These are phyloP conservation scores for Candida xiaguanensis DNA, from an alignment of 805 yeast genomes.

Conservation along the genomic window DNA sequence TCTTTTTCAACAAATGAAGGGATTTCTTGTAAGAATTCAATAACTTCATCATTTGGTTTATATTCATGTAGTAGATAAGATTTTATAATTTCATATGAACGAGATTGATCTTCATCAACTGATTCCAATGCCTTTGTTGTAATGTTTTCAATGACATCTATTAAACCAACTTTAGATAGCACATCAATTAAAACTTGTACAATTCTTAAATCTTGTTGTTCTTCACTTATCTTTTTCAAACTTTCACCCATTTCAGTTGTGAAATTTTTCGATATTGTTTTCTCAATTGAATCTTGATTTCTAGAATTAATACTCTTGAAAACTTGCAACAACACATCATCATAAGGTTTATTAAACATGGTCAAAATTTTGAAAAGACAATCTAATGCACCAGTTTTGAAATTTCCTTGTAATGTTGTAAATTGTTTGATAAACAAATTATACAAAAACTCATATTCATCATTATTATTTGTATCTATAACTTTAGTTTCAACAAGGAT, in stretches of 20 bases:
- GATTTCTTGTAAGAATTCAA: constrained; percentile 11
- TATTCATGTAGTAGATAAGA: background rate
- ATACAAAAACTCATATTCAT: constrained; percentile 6
- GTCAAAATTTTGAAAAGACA: background rate
- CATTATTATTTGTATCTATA: constrained; percentile 7
- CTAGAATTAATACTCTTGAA: background rate
- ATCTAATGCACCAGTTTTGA: constrained; percentile 6
- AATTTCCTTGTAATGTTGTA: constrained; percentile 1
- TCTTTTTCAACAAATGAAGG: constrained; percentile 24
- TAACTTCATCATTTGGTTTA: constrained; percentile 4
- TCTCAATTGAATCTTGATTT: background rate
- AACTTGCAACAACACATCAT: background rate
- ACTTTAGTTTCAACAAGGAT: background rate
- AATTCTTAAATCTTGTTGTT: background rate
- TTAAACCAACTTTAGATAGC: constrained; percentile 3
- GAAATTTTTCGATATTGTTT: background rate
- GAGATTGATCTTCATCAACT: constrained; percentile 8
- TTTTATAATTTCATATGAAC: constrained; percentile 6
- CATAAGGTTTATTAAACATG: background rate
- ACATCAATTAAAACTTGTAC: constrained; percentile 5
- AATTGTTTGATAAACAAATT: constrained; percentile 7
- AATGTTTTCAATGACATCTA: constrained; percentile 6
- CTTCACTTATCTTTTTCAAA: background rate
- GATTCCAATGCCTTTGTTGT: constrained; percentile 5
- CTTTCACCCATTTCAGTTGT: background rate